phyloP scores from a whole-genome alignment of 1,284 basidiomycete genomes.

The Apiotrichum gamsii region DNA sequence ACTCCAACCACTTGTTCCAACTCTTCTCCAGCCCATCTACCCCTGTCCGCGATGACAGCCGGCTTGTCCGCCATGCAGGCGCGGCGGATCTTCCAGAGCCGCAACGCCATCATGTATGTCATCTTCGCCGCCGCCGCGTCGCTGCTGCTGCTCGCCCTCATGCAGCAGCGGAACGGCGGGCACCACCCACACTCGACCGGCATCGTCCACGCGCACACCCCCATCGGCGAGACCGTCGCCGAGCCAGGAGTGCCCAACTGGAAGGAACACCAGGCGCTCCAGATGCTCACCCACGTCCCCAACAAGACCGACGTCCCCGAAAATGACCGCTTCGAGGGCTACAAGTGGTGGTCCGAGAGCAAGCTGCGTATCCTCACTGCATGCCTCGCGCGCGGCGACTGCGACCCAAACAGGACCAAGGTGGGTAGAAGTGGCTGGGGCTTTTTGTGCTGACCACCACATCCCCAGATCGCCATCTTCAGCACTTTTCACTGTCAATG shows the following conservation, averaged over 20 bases:
- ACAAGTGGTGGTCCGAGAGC: constrained; percentile 16
- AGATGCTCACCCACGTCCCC: neutral
- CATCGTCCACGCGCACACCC: neutral
- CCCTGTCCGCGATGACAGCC: too few species aligned
- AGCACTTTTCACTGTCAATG: constrained; percentile 9
- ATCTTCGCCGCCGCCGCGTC: neutral
- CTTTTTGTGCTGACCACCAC: too few species aligned
- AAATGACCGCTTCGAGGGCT: constrained; percentile 1
- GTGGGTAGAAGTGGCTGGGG: neutral
- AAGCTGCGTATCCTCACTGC: constrained; percentile 11
- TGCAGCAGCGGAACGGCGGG: neutral
- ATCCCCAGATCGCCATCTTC: constrained; percentile 3
- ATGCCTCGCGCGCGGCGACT: constrained; percentile 9
- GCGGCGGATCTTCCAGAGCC: neutral
- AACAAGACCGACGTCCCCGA: neutral
- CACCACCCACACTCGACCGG: neutral
- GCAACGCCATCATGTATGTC: neutral
- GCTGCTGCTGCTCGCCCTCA: neutral
- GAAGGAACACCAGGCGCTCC: neutral
- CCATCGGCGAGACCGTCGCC: neutral
- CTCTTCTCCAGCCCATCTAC: too few species aligned
- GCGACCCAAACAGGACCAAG: constrained; percentile 3
- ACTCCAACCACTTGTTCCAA: too few species aligned
- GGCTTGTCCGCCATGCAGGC: neutral
- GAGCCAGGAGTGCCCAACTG: neutral